Evolutionary conservation across 1,139 yeast species (phyloP), one percentile per base, ranked within the genome.

Genomic region (Scheffersomyces segobiensis): DNA sequence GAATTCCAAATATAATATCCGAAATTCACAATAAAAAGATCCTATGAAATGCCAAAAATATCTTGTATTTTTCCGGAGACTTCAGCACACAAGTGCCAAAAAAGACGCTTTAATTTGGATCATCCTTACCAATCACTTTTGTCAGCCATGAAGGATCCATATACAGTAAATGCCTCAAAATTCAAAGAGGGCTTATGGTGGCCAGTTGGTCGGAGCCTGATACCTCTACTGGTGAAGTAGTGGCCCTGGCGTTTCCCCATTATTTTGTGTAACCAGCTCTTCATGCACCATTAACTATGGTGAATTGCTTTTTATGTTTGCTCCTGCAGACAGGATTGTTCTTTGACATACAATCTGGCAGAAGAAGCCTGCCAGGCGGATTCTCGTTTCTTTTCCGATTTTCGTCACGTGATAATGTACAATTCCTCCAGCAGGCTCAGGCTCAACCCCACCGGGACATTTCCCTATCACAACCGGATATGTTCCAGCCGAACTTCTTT

Each of bases 341-440:
- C 47, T 51, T 47, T 17, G 56, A 32, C 42, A 32, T 32, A 32
- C 17, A 32, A 32, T 32, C 42, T 32, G 42, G 42, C 42, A 32
- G 42, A 32, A 32, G 42, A 32, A 32, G 42, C 42, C 42, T 32
- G 55, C 50, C 52, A 51, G 18, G 52, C 26, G 32, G 58, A 57
- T 48, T 49, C 24, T 49, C 2, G 22, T 49, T 49, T 49, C 50
- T 20, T 49, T 49, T 20, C n/a, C 50, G 17, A 14, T 5, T 14
- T 32, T 14, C 42, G 12, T 32, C 42, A 32, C 42, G 42, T 32
- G 42, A 32, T 14, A 32, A 32, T 32, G 42, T 32, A 32, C 17
- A 32, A 32, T 10, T 14, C 42, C 42, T 32, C 42, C 42, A 7
- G 2, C 42, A 32, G 3, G 26, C 26, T 24, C 26, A 24, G 5